Evolutionary conservation across 2,329 filamentous ascomycete genomes (phyloP).

Genomic region (Diaporthe citriasiana): DNA sequence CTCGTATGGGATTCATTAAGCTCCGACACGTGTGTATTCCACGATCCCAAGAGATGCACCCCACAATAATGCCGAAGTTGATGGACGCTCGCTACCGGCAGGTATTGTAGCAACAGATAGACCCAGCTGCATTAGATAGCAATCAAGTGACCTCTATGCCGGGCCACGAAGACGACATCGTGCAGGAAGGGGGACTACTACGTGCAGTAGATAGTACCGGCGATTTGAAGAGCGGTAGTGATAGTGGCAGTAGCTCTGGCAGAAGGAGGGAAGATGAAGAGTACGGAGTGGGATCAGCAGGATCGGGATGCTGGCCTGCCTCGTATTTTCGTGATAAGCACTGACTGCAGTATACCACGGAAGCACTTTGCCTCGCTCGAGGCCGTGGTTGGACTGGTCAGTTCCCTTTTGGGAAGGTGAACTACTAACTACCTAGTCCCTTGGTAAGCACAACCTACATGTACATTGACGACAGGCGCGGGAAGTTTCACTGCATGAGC

Average conservation of each 20-base stretch:
- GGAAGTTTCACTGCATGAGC: background rate
- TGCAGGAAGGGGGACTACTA: slow-evolving; percentile 13
- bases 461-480: slow-evolving; percentile 6
- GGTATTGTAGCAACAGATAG: slow-evolving; percentile 3
- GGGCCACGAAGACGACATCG: background rate
- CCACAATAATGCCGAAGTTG: slow-evolving; percentile 31
- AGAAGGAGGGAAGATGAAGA: background rate
- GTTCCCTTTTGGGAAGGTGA: slow-evolving; percentile 26
- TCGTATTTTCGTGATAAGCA: slow-evolving; percentile 27
- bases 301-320: slow-evolving; percentile 27
- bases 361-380: background rate
- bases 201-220: background rate
- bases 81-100: slow-evolving; percentile 27
- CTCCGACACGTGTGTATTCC: slow-evolving; percentile 9
- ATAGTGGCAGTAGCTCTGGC: background rate
- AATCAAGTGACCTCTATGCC: slow-evolving; percentile 16
- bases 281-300: background rate
- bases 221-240: slow-evolving; percentile 12
- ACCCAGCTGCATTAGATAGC: slow-evolving; percentile 15
- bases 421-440: background rate
- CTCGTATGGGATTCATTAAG: background rate
- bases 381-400: background rate
- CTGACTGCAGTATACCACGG: background rate
- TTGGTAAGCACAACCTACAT: slow-evolving; percentile 2
- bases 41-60: slow-evolving; percentile 17